These are phyloP conservation scores for Hanseniaspora valbyensis DNA, from an alignment of 805 yeast species.

Conservation along the genomic window DNA sequence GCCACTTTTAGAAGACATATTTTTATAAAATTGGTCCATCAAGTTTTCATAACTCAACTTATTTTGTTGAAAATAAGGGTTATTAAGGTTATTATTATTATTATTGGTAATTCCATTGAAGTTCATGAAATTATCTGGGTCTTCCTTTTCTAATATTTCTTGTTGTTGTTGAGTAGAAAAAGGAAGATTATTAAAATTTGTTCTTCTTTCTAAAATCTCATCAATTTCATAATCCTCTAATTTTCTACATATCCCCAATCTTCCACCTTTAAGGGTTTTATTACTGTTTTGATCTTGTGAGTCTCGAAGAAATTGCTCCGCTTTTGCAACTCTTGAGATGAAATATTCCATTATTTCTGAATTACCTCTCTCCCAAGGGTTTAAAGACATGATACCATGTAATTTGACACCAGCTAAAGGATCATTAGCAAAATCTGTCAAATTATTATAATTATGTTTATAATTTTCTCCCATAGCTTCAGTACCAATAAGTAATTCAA, in stretches of 20 bases:
- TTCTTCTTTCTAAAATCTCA: background rate
- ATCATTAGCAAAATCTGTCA: conserved; percentile 23
- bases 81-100: no score
- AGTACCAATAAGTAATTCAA: conserved; percentile 35
- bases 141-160: no score
- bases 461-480: conserved; percentile 30
- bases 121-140: background rate
- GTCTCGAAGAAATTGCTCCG: conserved; percentile 12
- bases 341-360: conserved; percentile 14
- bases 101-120: background rate
- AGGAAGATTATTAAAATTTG: background rate
- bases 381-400: conserved; percentile 19
- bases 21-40: background rate
- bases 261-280: conserved; percentile 5
- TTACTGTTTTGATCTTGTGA: background rate
- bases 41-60: background rate
- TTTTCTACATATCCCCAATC: conserved; percentile 6
- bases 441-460: conserved; percentile 21
- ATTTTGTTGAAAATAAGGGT: background rate
- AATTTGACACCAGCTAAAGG: conserved; percentile 18
- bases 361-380: conserved; percentile 23
- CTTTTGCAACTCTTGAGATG: conserved; percentile 11
- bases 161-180: background rate
- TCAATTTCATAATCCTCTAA: conserved; percentile 9
- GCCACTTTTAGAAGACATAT: background rate